Percentiles rank a stretch among this genome's conserved stretches.
phyloP scores from a whole-genome alignment of 805 yeast genomes.

The Wickerhamiella cacticola region DNA sequence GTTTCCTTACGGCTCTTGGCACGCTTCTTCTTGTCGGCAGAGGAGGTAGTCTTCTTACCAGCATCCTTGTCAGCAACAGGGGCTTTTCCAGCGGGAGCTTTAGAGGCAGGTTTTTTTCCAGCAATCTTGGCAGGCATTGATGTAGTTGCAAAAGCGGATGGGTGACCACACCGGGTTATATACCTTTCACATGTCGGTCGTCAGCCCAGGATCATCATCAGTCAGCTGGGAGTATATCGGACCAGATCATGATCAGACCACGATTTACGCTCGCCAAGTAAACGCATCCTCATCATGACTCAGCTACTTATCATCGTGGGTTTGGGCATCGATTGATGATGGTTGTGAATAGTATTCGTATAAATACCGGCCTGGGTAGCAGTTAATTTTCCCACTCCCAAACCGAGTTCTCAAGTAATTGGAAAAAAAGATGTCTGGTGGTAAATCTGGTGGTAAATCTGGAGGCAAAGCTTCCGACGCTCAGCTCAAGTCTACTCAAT shows the following conservation, averaged over 20 bases:
- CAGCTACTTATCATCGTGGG: not conserved
- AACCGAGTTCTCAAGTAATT: slow-evolving; percentile 5
- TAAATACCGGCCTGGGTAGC: not conserved
- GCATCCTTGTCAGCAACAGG: slow-evolving; percentile 83
- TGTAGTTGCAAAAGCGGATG: slow-evolving; percentile 21
- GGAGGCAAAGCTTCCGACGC: slow-evolving; percentile 86
- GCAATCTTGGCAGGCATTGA: slow-evolving; percentile 39
- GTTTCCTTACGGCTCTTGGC: slow-evolving; percentile 95
- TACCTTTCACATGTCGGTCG: not conserved
- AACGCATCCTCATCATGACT: slow-evolving; percentile 1
- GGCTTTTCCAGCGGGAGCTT: slow-evolving; percentile 79
- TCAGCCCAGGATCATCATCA: not conserved
- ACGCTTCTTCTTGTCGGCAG: slow-evolving; percentile 79
- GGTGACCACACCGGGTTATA: slow-evolving; percentile 8
- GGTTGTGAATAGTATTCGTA: not conserved
- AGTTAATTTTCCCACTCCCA: slow-evolving; percentile 7
- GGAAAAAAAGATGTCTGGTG: slow-evolving; percentile 53
- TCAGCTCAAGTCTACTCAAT: slow-evolving; percentile 88
- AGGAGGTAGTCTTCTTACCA: slow-evolving; percentile 77
- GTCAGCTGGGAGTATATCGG: slow-evolving; percentile 3
- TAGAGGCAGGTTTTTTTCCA: slow-evolving; percentile 42
- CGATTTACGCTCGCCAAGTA: not conserved
- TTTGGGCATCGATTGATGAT: not conserved
- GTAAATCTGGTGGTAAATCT: slow-evolving; percentile 63
- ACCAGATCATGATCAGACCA: slow-evolving; percentile 6